A percentile compares a stretch with the other conserved stretches of the same genome.
phyloP scores from a whole-genome alignment of 106 monocot genomes.

The Platanthera guangdongensis region DNA sequence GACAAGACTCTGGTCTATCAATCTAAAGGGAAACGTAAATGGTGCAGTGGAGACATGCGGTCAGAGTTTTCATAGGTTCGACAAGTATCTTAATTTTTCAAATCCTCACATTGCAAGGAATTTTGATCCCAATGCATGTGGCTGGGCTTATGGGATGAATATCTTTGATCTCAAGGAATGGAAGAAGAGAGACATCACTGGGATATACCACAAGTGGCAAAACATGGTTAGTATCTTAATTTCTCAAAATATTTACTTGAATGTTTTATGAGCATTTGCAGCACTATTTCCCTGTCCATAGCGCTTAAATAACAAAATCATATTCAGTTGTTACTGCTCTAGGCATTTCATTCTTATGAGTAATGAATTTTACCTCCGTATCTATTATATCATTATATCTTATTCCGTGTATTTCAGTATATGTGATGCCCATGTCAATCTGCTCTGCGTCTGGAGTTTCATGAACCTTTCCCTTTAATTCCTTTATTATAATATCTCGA shows the following conservation, averaged over 20 bases:
- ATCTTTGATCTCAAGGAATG: conserved; percentile 57
- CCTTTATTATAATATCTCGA: too few relatives aligned
- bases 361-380: background rate
- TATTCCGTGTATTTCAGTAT: background rate
- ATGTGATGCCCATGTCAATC: background rate
- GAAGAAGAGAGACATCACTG: conserved; percentile 58
- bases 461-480: too few relatives aligned
- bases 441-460: too few relatives aligned
- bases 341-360: background rate
- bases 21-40: conserved; percentile 51
- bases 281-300: background rate
- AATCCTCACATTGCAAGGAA: conserved; percentile 49
- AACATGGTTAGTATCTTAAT: conserved; percentile 30
- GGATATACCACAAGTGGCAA: conserved; percentile 61
- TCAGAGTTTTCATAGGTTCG: conserved; percentile 55
- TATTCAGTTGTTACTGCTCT: background rate
- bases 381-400: background rate
- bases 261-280: background rate
- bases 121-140: conserved; percentile 60
- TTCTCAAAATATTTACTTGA: background rate
- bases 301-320: background rate
- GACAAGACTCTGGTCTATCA: conserved; percentile 40
- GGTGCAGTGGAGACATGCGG: conserved; percentile 66
- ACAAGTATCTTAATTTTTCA: conserved; percentile 63
- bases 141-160: conserved; percentile 68